These are phyloP conservation scores for Physcomitrellopsis africana DNA, from an alignment of 225 moss, liverwort and hornwort genomes.

Conservation along the genomic window DNA sequence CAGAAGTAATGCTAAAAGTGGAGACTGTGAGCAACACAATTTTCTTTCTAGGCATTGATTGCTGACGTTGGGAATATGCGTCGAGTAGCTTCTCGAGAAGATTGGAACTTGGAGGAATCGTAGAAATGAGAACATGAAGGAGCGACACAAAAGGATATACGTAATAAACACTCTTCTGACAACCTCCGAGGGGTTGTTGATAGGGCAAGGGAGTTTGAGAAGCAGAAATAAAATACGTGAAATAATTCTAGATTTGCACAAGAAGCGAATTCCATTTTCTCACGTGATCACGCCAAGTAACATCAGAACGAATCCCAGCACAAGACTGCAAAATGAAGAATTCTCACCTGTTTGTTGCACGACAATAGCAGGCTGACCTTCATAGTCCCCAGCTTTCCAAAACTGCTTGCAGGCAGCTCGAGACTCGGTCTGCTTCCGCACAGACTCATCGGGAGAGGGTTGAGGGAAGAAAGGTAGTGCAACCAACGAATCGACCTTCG, in stretches of 20 bases:
- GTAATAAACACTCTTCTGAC: too few relatives aligned
- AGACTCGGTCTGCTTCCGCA: background rate
- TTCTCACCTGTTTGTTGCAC: constrained; percentile 42
- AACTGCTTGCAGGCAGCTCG: constrained; percentile 45
- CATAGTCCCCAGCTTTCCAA: constrained; percentile 57
- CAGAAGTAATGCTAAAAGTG: too few relatives aligned
- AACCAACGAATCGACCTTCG: constrained; percentile 30
- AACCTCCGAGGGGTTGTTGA: too few relatives aligned
- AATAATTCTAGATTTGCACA: background rate
- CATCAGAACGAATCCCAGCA: background rate
- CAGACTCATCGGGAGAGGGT: constrained; percentile 30
- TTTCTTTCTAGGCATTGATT: too few relatives aligned
- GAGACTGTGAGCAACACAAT: too few relatives aligned
- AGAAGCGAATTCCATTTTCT: background rate
- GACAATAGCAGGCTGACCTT: constrained; percentile 41
- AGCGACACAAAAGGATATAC: too few relatives aligned
- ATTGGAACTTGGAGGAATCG: too few relatives aligned
- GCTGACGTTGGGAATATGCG: too few relatives aligned
- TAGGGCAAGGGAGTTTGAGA: too few relatives aligned
- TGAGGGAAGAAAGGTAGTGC: constrained; percentile 38
- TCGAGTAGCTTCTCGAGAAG: too few relatives aligned
- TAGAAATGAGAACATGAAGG: too few relatives aligned
- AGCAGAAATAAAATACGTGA: too few relatives aligned
- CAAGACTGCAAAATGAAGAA: background rate
- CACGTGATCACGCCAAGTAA: background rate